Evolutionary conservation across 2,329 filamentous ascomycete genomes (phyloP).

Genomic region (Phaeosphaeria sp.): DNA sequence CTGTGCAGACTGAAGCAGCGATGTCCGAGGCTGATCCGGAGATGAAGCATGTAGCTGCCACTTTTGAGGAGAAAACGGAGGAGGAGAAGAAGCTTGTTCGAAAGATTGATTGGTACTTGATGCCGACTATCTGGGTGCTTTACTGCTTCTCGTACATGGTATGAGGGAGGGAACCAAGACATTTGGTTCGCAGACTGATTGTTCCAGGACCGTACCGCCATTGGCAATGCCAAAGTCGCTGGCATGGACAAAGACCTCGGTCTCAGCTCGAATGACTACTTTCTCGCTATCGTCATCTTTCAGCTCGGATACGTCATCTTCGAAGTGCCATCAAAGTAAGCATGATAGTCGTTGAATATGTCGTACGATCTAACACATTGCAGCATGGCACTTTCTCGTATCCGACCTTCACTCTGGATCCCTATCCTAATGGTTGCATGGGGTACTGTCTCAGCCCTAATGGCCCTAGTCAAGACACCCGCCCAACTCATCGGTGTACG

Average conservation of each 20-base stretch:
- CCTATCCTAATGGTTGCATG: constrained; percentile 28
- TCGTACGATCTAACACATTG: not conserved
- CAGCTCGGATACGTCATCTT: constrained; percentile 31
- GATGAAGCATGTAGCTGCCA: constrained; percentile 4
- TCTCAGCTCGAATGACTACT: constrained; percentile 60
- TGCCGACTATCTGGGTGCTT: constrained; percentile 33
- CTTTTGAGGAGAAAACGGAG: constrained; percentile 19
- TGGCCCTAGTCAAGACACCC: constrained; percentile 25
- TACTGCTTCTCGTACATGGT: constrained; percentile 35
- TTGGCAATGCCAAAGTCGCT: constrained; percentile 52
- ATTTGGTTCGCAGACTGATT: not conserved
- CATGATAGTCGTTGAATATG: not conserved
- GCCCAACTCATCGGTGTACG: constrained; percentile 29
- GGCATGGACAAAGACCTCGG: constrained; percentile 28
- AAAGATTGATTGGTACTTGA: constrained; percentile 31
- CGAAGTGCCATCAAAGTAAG: constrained; percentile 32
- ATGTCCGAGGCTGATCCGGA: constrained; percentile 5
- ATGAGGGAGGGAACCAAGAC: not conserved
- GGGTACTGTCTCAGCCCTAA: constrained; percentile 25
- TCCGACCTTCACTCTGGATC: constrained; percentile 27
- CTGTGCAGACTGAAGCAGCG: constrained; percentile 4
- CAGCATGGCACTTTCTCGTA: constrained; percentile 29
- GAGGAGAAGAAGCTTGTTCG: constrained; percentile 30
- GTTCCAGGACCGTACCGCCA: constrained; percentile 32
- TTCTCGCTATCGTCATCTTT: constrained; percentile 31